A percentile compares a stretch with the other conserved stretches of the same genome.
Conservation (phyloP, 2,329 filamentous ascomycete species). For the Colletotrichum sp. region DNA sequence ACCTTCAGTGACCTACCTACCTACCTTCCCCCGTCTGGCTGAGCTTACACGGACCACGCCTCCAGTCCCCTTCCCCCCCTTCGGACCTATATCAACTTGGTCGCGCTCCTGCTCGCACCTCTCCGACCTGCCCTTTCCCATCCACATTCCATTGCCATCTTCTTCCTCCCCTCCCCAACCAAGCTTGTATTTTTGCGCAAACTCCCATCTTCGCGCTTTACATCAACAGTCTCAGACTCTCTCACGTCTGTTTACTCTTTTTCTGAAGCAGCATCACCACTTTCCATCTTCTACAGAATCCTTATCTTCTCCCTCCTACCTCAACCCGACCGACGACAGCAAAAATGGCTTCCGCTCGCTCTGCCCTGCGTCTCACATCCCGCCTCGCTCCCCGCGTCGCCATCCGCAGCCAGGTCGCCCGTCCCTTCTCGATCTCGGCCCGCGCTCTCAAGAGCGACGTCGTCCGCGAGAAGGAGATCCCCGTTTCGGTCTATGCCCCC, state of each 20-base stretch:
- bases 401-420: conserved; percentile 29
- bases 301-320: not conserved
- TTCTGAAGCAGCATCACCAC: not conserved
- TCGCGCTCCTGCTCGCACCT: not conserved
- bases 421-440: conserved; percentile 41
- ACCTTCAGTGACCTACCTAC: not conserved
- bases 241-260: not conserved
- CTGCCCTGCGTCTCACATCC: conserved; percentile 16
- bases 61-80: not conserved
- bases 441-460: conserved; percentile 52
- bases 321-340: not conserved
- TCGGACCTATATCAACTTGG: conserved; percentile 19
- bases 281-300: not conserved
- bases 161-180: not conserved
- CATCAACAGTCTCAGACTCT: not conserved
- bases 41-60: conserved; percentile 13
- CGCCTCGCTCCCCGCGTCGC: conserved; percentile 32
- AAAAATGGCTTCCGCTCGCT: conserved; percentile 14
- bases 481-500: conserved; percentile 58
- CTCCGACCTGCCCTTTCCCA: not conserved
- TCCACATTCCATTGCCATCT: not conserved
- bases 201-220: conserved; percentile 1
- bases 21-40: not conserved
- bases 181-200: conserved; percentile 4
- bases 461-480: conserved; percentile 61